Evolutionary conservation across 805 yeast genomes (phyloP), one percentile per base, ranked within the genome.

Genomic region (Kluyveromyces siamensis): DNA sequence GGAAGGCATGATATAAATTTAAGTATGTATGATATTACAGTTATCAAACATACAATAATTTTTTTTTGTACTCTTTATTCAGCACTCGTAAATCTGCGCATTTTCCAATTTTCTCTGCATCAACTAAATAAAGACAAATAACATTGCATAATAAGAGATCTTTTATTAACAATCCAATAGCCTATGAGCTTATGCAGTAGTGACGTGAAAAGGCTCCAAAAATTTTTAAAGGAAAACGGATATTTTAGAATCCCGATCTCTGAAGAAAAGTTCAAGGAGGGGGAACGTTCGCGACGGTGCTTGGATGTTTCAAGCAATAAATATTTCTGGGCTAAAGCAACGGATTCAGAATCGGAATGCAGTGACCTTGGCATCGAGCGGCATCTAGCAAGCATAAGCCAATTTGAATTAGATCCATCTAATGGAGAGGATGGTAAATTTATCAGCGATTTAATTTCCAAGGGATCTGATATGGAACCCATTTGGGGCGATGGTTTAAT

Each of bases 401-500:
- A 8, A 8, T 41, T 41, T 41, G 44, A 41, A 17, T 27, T 41
- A 11, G 44, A 41, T 41, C 10, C 16, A 14, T 18, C 36, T 9
- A 16, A 25, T 6, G 44, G 44, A 17, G n/a, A 37, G 14, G 43
- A 45, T 27, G 18, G 18, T 25, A 21, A 45, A 13, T 45, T 38
- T 27, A 21, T 45, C 19, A 25, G 27, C 2, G 38, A 38, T n/a
- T n/a, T 38, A 11, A 4, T n/a, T n/a, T n/a, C 43, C 13, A 30
- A 27, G 27, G 47, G 43, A 11, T 25, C 47, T 14, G 25, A 25
- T 13, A 14, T 27, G 27, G 47, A 45, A 27, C 47, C 47, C 9
- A 38, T 45, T 13, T 45, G 47, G 47, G 47, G 47, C 6, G 41
- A 45, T 18, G 47, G 47, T 7, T 14, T 16, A n/a, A 39, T 30